A percentile compares a stretch with the other conserved stretches of the same genome.
Conservation (phyloP, 208 protist genomes). For the Acanthamoeba castellanii region DNA sequence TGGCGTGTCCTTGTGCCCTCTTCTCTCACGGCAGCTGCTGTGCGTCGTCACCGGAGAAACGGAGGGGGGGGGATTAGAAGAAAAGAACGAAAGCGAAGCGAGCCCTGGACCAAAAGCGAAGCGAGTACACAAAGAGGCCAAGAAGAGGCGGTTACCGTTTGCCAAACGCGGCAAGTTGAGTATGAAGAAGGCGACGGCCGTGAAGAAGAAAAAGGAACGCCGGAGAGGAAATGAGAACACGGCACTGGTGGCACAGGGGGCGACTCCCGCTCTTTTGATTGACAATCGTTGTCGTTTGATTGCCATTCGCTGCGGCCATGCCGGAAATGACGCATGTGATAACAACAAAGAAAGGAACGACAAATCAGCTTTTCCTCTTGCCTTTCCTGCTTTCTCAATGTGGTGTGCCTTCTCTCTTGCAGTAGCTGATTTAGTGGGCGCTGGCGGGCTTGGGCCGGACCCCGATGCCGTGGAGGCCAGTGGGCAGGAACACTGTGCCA, state of each 20-base stretch:
- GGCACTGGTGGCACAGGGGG: not conserved
- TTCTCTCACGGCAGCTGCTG: not conserved
- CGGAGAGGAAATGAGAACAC: not conserved
- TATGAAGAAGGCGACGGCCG: not conserved
- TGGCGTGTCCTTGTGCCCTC: too few species aligned
- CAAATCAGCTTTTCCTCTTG: not conserved
- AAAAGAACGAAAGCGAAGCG: not conserved
- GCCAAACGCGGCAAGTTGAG: not conserved
- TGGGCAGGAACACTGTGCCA: conserved; percentile 28
- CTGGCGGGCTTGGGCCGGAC: not conserved
- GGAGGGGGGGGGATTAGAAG: not conserved
- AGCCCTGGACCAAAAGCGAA: not conserved
- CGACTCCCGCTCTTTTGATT: not conserved
- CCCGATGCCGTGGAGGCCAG: not conserved
- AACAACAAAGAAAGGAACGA: not conserved
- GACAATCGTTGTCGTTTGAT: too few species aligned
- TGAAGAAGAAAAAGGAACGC: not conserved
- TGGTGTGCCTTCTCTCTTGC: too few species aligned
- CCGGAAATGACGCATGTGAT: not conserved
- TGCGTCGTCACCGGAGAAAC: not conserved
- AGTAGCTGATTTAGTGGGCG: not conserved
- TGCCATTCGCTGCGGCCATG: not conserved
- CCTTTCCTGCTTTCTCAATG: not conserved
- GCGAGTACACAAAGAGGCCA: not conserved
- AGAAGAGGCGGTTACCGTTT: not conserved